Evolutionary conservation across 345 rosid genomes (phyloP).

Genomic region (Excoecaria cochinchinensis): DNA sequence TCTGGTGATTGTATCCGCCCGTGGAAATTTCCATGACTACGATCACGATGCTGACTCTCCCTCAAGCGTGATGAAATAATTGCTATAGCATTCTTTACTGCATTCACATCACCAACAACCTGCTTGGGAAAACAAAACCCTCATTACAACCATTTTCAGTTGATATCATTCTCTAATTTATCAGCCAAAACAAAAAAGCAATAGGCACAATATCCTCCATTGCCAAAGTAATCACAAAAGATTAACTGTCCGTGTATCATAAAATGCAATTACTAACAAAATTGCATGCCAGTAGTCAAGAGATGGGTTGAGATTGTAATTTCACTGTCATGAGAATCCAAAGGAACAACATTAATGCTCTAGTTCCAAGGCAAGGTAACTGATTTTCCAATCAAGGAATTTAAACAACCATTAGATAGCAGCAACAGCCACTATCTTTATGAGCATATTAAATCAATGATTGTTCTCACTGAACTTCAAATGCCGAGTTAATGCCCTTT

Average conservation of each 20-base stretch:
- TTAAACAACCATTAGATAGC: slow-evolving; percentile 2
- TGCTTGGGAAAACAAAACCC: slow-evolving; percentile 32
- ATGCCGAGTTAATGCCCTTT: neutral
- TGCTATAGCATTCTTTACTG: slow-evolving; percentile 76
- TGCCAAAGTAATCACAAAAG: slow-evolving; percentile 6
- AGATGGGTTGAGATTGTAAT: neutral
- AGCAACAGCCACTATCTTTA: neutral
- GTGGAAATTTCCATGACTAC: slow-evolving; percentile 56
- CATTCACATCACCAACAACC: slow-evolving; percentile 82
- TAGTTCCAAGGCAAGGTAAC: neutral
- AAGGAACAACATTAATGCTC: neutral
- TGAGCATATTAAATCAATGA: slow-evolving; percentile 4
- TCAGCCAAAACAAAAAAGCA: neutral
- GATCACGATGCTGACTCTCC: slow-evolving; percentile 98
- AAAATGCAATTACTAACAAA: neutral
- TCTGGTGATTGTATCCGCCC: slow-evolving; percentile 82
- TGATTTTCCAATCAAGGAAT: neutral
- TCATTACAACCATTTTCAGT: neutral
- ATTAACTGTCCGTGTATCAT: neutral
- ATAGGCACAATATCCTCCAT: slow-evolving; percentile 1
- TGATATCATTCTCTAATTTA: neutral
- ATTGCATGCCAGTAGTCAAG: neutral
- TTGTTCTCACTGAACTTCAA: slow-evolving; percentile 5
- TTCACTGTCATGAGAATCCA: neutral
- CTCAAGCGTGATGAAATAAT: slow-evolving; percentile 77